phyloP scores from a whole-genome alignment of 1,139 yeast genomes.

The Suhomyces terraborum region DNA sequence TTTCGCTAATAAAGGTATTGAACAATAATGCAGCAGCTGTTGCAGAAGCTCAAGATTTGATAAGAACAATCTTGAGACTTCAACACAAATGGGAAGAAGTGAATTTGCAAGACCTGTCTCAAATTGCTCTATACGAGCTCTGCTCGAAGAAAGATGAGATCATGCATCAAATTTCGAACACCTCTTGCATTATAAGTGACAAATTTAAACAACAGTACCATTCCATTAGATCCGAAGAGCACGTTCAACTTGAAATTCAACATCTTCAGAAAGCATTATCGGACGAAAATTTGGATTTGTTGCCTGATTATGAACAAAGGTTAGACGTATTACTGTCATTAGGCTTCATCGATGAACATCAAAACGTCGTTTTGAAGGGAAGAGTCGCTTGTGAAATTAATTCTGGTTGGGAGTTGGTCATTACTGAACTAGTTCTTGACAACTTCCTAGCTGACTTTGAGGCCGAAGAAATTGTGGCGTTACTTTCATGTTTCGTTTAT shows the following conservation, averaged over 20 bases:
- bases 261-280: slow-evolving; percentile 64
- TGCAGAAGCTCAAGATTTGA: slow-evolving; percentile 42
- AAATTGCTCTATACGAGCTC: slow-evolving; percentile 55
- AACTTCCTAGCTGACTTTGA: slow-evolving; percentile 92
- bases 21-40: slow-evolving; percentile 47
- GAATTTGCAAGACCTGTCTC: slow-evolving; percentile 46
- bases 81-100: slow-evolving; percentile 52
- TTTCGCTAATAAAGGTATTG: slow-evolving; percentile 45
- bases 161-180: slow-evolving; percentile 34
- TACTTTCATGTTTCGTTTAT: slow-evolving; percentile 87
- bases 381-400: slow-evolving; percentile 86
- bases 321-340: slow-evolving; percentile 70
- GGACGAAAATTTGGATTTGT: slow-evolving; percentile 82
- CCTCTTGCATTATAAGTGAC: slow-evolving; percentile 33
- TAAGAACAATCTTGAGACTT: slow-evolving; percentile 39
- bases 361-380: slow-evolving; percentile 82
- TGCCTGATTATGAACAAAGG: slow-evolving; percentile 94
- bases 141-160: slow-evolving; percentile 47
- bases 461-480: slow-evolving; percentile 94
- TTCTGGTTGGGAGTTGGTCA: slow-evolving; percentile 85
- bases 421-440: slow-evolving; percentile 87
- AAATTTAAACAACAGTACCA: slow-evolving; percentile 51
- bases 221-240: slow-evolving; percentile 49
- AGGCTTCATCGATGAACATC: slow-evolving; percentile 73
- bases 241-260: slow-evolving; percentile 53